Evolutionary conservation across 1,139 yeast genomes (phyloP), one percentile per base, ranked within the genome.

Genomic region (Nakaseomyces glabratus): DNA sequence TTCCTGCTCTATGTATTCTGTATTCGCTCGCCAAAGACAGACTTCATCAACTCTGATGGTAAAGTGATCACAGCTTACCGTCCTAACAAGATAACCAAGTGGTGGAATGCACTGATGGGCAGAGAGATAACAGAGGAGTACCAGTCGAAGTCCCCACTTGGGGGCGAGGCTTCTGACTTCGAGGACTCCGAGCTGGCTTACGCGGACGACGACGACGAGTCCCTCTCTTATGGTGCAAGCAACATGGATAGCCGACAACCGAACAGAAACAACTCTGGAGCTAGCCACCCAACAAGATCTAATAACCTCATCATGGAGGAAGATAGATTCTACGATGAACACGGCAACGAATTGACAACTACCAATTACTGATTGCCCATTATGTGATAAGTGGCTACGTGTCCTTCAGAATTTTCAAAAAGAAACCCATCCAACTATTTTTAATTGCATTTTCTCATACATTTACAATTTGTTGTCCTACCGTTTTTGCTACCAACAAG

Each of bases 21-120:
- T 33, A 42, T 55, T 24, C 53, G 49, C 34, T 46, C 58, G 20
- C 51, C 49, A 21, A 54, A 51, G 33, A 54, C 57, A 17, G 51
- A 53, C 19, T 62, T 62, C 40, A 55, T 62, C 36, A 61, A 63
- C 37, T 57, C 64, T 2, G 65, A 63, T 40, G 67, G 67, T 37
- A 62, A 62, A 37, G 52, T 62, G 4, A 61, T 63, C 14, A 49
- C 59, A 1, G 57, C 60, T 4, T 52, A 56, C 34, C 48, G 48
- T 23, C 48, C 49, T 24, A 52, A 53, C 38, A 49, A 44, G 22
- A 31, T 56, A 11, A 49, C 50, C 7, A 49, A 47, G 33, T 47
- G 49, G 42, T 52, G 58, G 58, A 44, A 44, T 30, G 38, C 42
- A 8, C 30, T 52, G 24, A 35, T 52, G 36, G 58, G 58, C 14